Percentiles rank a stretch among this genome's conserved stretches.
Conservation (phyloP, 179 eudicot species). For the Vitellaria paradoxa region DNA sequence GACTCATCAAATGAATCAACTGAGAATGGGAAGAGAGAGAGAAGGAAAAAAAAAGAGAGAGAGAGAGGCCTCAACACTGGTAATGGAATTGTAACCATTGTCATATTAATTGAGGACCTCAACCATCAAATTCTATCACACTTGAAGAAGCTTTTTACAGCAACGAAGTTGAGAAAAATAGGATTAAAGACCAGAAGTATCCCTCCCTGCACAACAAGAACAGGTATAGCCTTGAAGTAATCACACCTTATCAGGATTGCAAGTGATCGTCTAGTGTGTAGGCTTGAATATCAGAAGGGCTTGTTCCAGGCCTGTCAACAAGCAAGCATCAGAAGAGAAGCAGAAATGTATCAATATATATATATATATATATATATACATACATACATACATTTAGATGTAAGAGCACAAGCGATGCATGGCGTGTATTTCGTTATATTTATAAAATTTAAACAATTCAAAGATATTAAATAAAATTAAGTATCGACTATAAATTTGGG, state of each 20-base stretch:
- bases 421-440: too few relatives aligned
- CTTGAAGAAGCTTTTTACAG: neutral
- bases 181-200: neutral
- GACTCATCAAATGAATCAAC: neutral
- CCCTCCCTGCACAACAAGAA: neutral
- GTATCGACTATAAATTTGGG: too few relatives aligned
- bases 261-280: conserved; percentile 75
- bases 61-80: neutral
- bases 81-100: too few relatives aligned
- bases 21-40: too few relatives aligned
- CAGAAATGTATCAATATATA: too few relatives aligned
- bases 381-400: too few relatives aligned
- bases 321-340: neutral
- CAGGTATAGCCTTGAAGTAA: neutral
- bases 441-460: too few relatives aligned
- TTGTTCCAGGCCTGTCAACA: conserved; percentile 75
- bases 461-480: too few relatives aligned
- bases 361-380: too few relatives aligned
- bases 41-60: neutral
- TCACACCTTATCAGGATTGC: conserved; percentile 31
- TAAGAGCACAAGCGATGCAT: too few relatives aligned
- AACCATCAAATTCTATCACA: neutral
- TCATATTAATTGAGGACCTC: neutral
- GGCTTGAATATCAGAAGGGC: conserved; percentile 78
- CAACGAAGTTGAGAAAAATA: neutral